These are phyloP conservation scores for Plasmodium berghei DNA, from an alignment of 169 alveolate genomes.

Conservation along the genomic window DNA sequence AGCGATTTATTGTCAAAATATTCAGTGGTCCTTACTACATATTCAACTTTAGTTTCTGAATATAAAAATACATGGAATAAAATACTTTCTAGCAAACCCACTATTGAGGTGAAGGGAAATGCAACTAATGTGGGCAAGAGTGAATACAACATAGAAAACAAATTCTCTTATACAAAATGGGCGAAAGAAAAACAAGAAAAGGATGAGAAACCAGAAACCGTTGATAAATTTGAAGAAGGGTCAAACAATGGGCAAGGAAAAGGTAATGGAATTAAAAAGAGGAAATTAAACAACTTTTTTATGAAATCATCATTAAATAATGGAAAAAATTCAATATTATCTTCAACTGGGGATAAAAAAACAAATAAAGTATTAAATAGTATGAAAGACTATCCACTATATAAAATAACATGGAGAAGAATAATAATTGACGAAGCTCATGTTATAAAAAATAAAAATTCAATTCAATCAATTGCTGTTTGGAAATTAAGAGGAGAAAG, in stretches of 20 bases:
- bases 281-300: neutral
- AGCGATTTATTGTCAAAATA: slow-evolving; percentile 77
- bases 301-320: neutral
- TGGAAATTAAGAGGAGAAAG: slow-evolving; percentile 88
- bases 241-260: neutral
- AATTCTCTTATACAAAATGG: neutral
- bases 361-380: neutral
- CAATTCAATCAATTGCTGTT: slow-evolving; percentile 85
- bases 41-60: slow-evolving; percentile 88
- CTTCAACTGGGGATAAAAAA: slow-evolving; percentile 10
- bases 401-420: slow-evolving; percentile 87
- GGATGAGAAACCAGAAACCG: neutral
- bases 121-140: neutral
- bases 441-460: slow-evolving; percentile 88
- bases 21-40: slow-evolving; percentile 88
- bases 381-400: slow-evolving; percentile 76
- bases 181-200: neutral
- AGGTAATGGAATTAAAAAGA: neutral
- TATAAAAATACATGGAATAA: slow-evolving; percentile 66
- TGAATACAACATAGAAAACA: slow-evolving; percentile 10
- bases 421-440: slow-evolving; percentile 94
- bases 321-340: neutral
- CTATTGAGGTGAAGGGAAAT: neutral
- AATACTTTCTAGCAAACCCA: neutral
- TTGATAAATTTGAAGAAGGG: neutral